phyloP scores from a whole-genome alignment of 148 eudicot genomes.

The Dianthus caryophyllus region DNA sequence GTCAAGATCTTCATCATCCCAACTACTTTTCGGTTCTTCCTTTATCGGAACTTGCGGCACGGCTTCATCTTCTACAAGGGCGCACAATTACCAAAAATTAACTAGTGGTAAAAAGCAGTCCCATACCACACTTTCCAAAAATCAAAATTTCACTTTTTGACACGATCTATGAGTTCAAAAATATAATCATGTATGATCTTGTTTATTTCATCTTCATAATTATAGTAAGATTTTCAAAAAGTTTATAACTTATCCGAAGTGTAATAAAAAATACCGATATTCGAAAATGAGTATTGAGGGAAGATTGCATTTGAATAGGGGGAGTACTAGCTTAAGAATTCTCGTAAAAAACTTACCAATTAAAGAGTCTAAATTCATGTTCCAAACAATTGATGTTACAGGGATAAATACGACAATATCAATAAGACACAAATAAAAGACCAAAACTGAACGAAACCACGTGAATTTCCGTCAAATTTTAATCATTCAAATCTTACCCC shows the following conservation, averaged over 20 bases:
- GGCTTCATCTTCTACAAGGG: conserved; percentile 54
- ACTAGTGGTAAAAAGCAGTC: not conserved
- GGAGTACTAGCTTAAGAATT: not conserved
- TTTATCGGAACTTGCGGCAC: conserved; percentile 47
- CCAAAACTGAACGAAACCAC: not conserved
- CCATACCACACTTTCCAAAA: too few relatives aligned
- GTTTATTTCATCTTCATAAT: too few relatives aligned
- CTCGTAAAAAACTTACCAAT: not conserved
- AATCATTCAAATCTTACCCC: conserved; percentile 25
- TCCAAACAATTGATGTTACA: not conserved
- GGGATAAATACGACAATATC: not conserved
- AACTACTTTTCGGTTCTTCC: conserved; percentile 42
- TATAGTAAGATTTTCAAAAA: too few relatives aligned
- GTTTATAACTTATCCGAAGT: too few relatives aligned
- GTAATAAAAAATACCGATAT: too few relatives aligned
- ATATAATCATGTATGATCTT: too few relatives aligned
- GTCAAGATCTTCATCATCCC: conserved; percentile 96
- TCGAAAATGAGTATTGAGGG: too few relatives aligned
- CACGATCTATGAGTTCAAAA: too few relatives aligned
- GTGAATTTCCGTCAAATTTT: not conserved
- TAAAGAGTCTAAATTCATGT: not conserved
- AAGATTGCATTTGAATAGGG: not conserved
- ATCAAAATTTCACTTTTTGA: too few relatives aligned
- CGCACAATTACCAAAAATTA: not conserved
- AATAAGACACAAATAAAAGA: not conserved